These are phyloP conservation scores for Microcera coccophila DNA, from an alignment of 2,329 filamentous ascomycete species.

Conservation along the genomic window DNA sequence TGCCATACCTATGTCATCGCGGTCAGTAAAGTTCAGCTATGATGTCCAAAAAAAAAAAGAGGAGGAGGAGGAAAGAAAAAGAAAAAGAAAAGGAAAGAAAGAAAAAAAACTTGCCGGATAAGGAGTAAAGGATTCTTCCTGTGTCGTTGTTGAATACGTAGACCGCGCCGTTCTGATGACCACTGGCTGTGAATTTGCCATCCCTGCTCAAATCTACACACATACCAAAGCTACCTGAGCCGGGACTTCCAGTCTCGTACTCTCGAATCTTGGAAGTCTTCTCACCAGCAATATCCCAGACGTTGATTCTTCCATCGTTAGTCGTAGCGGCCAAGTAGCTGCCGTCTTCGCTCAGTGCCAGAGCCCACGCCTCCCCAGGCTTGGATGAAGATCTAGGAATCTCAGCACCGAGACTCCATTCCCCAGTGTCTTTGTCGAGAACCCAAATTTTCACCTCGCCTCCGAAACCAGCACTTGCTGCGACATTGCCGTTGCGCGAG, in stretches of 20 bases:
- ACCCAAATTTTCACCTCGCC: slow-evolving; percentile 85
- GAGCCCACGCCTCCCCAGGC: slow-evolving; percentile 77
- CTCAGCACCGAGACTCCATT: slow-evolving; percentile 45
- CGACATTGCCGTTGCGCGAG: slow-evolving; percentile 62
- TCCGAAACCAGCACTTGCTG: slow-evolving; percentile 82
- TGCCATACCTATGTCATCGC: slow-evolving; percentile 62
- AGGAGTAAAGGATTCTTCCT: slow-evolving; percentile 76
- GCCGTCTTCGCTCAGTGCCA: slow-evolving; percentile 80
- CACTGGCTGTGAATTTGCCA: slow-evolving; percentile 82
- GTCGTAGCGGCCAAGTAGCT: slow-evolving; percentile 82
- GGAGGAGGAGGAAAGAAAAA: not conserved
- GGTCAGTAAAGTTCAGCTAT: not conserved
- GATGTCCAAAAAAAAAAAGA: too few species aligned
- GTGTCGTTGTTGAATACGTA: slow-evolving; percentile 96
- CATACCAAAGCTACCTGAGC: slow-evolving; percentile 83
- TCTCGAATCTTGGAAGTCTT: slow-evolving; percentile 64
- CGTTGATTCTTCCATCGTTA: slow-evolving; percentile 80
- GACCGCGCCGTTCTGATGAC: slow-evolving; percentile 85
- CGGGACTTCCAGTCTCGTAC: slow-evolving; percentile 71
- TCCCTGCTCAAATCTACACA: slow-evolving; percentile 77
- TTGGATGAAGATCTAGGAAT: slow-evolving; percentile 46
- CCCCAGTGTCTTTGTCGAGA: slow-evolving; percentile 52
- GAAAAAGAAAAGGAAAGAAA: not conserved
- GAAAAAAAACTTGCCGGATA: slow-evolving; percentile 59
- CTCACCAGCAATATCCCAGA: slow-evolving; percentile 69